These are phyloP conservation scores for Pseudogymnoascus sp. DNA, from an alignment of 2,329 filamentous ascomycete species.

Conservation along the genomic window DNA sequence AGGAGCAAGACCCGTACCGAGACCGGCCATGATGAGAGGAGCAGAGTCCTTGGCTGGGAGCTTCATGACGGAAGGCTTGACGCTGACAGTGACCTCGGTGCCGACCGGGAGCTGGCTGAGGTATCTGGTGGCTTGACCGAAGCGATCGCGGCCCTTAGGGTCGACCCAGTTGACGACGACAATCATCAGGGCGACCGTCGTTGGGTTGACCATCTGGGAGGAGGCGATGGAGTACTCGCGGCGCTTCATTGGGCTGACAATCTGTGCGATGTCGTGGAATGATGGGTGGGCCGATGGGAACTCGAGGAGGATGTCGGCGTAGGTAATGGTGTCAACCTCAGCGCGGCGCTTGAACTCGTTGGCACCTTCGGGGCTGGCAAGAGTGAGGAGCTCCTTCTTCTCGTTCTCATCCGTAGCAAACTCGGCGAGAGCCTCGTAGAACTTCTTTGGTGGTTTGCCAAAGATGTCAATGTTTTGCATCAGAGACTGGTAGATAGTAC, in stretches of 20 bases:
- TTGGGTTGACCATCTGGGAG: slow-evolving; percentile 88
- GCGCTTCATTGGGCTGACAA: slow-evolving; percentile 87
- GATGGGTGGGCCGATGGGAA: slow-evolving; percentile 81
- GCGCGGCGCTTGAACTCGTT: slow-evolving; percentile 86
- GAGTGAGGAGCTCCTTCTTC: slow-evolving; percentile 67
- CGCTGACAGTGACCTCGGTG: slow-evolving; percentile 75
- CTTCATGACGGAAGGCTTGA: slow-evolving; percentile 99
- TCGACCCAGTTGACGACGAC: slow-evolving; percentile 97
- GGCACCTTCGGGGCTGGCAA: slow-evolving; percentile 71
- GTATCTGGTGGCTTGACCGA: slow-evolving; percentile 89
- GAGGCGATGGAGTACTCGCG: slow-evolving; percentile 99
- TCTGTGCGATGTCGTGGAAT: slow-evolving; percentile 81
- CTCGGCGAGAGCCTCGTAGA: slow-evolving; percentile 87
- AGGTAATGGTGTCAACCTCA: slow-evolving; percentile 87
- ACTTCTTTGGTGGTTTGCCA: slow-evolving; percentile 91
- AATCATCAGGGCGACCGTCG: slow-evolving; percentile 86
- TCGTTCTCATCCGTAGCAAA: slow-evolving; percentile 78
- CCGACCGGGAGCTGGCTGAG: slow-evolving; percentile 69
- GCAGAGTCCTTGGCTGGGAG: slow-evolving; percentile 80
- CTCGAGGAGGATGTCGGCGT: slow-evolving; percentile 80
- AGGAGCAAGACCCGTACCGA: slow-evolving; percentile 96
- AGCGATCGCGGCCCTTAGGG: slow-evolving; percentile 75
- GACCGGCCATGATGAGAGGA: slow-evolving; percentile 96
- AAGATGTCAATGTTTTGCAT: slow-evolving; percentile 94
- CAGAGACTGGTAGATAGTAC: slow-evolving; percentile 87